Evolutionary conservation across 441 rosid genomes (phyloP), one percentile per base, ranked within the genome.

Genomic region (Flueggea neowawraea): DNA sequence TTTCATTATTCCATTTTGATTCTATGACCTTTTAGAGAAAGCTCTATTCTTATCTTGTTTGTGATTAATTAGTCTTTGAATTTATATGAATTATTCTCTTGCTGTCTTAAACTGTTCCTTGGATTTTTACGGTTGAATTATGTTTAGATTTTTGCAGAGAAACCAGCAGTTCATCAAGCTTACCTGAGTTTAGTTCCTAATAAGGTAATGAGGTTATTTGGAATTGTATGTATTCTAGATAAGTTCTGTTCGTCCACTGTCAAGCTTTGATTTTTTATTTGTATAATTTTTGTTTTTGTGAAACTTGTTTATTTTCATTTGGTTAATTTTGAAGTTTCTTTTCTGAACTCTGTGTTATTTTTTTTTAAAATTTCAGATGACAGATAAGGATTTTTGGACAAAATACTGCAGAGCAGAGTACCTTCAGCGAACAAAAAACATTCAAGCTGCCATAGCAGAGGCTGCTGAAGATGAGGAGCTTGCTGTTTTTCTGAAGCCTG

Each of bases 401-500:
- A 90, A 88, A 77, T 90, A 86, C 71, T 93, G 84, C 73, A 84
- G 85, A 82, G 98, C 97, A n/a, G 97, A 86, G 64, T 88, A 82
- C 80, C 90, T 90, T 73, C 91, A 87, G 61, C 83, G 82, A 75
- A 82, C 89, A 17, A 85, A 75, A 79, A 88, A 83, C 69, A 77
- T 81, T 64, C 69, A 74, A 64, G 88, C 95, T 63, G 91, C 88
- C 15, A 91, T 86, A 58, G 98, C 98, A 15, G 98, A 90, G 73
- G 97, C 97, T 66, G 97, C 96, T 62, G 98, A 93, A 81, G 98
- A 93, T 64, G 96, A 90, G 79, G 95, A 85, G 64, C 96, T 93
- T 72, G 96, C 95, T 47, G 78, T 90, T 72, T 90, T 93, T 65
- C 79, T 93, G 61, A 93, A 80, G 84, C 90, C 82, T 70, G 97